Evolutionary conservation across 1,284 basidiomycete genomes (phyloP).

Genomic region (Malassezia japonica): DNA sequence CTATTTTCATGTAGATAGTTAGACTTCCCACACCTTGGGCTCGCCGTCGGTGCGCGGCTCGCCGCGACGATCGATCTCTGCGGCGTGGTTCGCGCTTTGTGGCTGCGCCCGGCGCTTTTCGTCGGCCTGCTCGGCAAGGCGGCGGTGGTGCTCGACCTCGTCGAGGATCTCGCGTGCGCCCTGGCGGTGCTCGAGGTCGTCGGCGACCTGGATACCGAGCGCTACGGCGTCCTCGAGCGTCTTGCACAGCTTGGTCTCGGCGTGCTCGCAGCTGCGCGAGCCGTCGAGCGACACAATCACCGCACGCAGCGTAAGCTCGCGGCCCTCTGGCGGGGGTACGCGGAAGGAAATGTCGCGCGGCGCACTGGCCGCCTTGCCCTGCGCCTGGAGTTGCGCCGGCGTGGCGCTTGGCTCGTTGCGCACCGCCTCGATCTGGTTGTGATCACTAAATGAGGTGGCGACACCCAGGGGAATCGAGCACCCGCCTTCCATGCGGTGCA

Average conservation of each 20-base stretch:
- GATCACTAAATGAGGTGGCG: constrained; percentile 51
- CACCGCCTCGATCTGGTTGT: constrained; percentile 31
- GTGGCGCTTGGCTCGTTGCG: constrained; percentile 22
- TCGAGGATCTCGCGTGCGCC: constrained; percentile 38
- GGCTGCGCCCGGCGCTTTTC: constrained; percentile 19
- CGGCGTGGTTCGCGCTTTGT: background rate
- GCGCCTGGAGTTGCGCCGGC: background rate
- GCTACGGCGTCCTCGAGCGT: constrained; percentile 28
- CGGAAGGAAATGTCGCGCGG: constrained; percentile 14
- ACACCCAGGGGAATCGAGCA: constrained; percentile 96
- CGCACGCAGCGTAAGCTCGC: constrained; percentile 31
- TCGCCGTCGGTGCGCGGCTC: constrained; percentile 40
- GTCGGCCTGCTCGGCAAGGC: constrained; percentile 41
- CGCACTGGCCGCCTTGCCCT: background rate
- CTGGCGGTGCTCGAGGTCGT: constrained; percentile 30
- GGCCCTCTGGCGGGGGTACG: constrained; percentile 20
- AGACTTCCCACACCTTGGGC: constrained; percentile 47
- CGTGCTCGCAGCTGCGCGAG: constrained; percentile 24
- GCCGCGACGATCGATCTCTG: constrained; percentile 36
- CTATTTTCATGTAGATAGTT: constrained; percentile 19
- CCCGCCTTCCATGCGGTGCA: constrained; percentile 83
- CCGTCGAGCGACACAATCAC: constrained; percentile 47
- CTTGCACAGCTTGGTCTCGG: constrained; percentile 21
- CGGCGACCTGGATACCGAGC: constrained; percentile 35
- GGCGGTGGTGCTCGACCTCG: constrained; percentile 45